Evolutionary conservation across 164 flowering plant species (phyloP), one percentile per base, ranked within the genome.

Genomic region (Protea cynaroides): DNA sequence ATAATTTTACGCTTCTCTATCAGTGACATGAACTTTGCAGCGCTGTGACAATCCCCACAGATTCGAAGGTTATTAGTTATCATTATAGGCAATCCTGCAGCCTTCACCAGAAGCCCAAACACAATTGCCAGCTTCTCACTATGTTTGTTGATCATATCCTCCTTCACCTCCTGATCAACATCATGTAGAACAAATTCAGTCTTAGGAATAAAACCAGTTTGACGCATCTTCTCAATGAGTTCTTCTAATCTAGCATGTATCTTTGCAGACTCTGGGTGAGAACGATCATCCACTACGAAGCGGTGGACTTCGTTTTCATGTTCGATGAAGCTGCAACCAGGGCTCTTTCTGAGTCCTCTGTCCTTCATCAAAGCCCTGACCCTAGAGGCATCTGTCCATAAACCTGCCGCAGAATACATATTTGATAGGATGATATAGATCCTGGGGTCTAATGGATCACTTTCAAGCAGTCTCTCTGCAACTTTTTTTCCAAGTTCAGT

Each of bases 71-170:
- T 81, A 69, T 81, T 79, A 1, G 72, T 81, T 22, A 81, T 69
- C 22, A 76, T 58, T 44, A 81, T 47, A 7, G 82, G 76, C 68
- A 54, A 24, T 29, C 63, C 63, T 12, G 64, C 13, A 54, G 47
- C 17, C n/a, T 50, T 75, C 52, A 75, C 78, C 66, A 75, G 63
- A 64, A 79, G 74, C 37, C 84, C 82, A 61, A 73, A 80, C 29
- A 80, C 79, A 65, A 78, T 78, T 36, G 82, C 84, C 23, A 81
- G 56, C 75, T 78, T 81, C 74, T 81, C 81, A 59, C 82, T 74
- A 65, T 78, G 81, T 63, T 74, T 62, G 40, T 59, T 72, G 71
- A 81, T 68, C 78, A 76, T 74, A 57, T 72, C 77, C 65, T 66
- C 75, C 59, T 78, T 78, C 56, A 76, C 68, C 62, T 73, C 80